Evolutionary conservation across 2,329 filamentous ascomycete species (phyloP).

Genomic region (Botrytis medusae): DNA sequence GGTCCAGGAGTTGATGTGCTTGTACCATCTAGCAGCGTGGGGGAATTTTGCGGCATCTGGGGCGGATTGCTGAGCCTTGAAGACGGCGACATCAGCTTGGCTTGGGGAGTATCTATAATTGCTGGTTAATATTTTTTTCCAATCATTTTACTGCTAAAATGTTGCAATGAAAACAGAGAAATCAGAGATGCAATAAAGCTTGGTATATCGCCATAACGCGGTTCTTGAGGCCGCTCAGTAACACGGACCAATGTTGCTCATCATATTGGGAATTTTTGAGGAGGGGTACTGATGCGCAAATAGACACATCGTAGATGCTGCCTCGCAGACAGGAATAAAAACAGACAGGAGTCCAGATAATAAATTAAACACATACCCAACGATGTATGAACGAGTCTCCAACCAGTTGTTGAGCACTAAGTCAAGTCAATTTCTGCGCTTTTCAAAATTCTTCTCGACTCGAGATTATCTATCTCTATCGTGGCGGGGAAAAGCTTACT

Average conservation of each 20-base stretch:
- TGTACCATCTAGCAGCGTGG: constrained; percentile 96
- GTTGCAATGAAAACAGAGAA: constrained; percentile 32
- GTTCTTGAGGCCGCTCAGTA: constrained; percentile 94
- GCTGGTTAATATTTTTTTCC: constrained; percentile 24
- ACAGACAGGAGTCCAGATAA: constrained; percentile 25
- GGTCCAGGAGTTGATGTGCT: constrained; percentile 93
- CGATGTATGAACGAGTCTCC: constrained; percentile 75
- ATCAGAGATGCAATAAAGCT: constrained; percentile 77
- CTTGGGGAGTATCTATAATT: constrained; percentile 59
- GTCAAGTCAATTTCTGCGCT: constrained; percentile 38
- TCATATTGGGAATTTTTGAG: constrained; percentile 52
- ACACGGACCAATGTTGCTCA: constrained; percentile 95
- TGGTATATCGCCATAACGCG: constrained; percentile 76
- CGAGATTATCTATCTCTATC: neutral
- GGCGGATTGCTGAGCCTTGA: constrained; percentile 78
- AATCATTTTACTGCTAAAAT: constrained; percentile 23
- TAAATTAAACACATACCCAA: constrained; percentile 63
- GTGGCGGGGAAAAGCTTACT: constrained; percentile 44
- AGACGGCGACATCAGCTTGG: constrained; percentile 94
- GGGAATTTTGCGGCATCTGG: constrained; percentile 87
- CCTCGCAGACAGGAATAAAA: constrained; percentile 25
- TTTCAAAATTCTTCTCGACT: constrained; percentile 25
- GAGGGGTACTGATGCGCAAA: constrained; percentile 28
- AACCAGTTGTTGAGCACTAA: constrained; percentile 72
- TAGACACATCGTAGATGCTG: constrained; percentile 26